Percentiles rank a stretch among this genome's conserved stretches.
phyloP scores from a whole-genome alignment of 2,329 filamentous ascomycete species.

The Pyrenochaeta sp. region DNA sequence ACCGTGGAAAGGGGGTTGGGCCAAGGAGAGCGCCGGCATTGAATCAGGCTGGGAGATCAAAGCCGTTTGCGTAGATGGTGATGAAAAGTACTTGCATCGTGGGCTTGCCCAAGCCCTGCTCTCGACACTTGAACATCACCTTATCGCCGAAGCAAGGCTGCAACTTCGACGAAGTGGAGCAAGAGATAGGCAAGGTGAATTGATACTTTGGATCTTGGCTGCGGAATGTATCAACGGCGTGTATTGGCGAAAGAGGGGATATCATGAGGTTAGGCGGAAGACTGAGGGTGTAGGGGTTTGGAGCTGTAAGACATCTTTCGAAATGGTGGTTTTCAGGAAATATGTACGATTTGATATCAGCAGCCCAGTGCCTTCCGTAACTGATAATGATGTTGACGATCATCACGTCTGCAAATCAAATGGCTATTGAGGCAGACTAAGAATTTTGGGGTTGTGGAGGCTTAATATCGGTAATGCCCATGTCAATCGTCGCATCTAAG shows the following conservation, averaged over 20 bases:
- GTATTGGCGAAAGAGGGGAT: constrained; percentile 40
- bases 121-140: constrained; percentile 14
- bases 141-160: constrained; percentile 8
- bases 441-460: too few species aligned
- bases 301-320: constrained; percentile 31
- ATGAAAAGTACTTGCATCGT: constrained; percentile 20
- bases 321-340: constrained; percentile 31
- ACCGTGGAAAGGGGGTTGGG: constrained; percentile 35
- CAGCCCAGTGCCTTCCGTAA: too few species aligned
- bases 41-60: constrained; percentile 42
- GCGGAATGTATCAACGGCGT: constrained; percentile 34
- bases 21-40: constrained; percentile 15
- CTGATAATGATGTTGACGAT: too few species aligned
- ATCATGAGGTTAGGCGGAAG: constrained; percentile 22
- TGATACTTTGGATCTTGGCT: constrained; percentile 32
- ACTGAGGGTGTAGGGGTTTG: constrained; percentile 19
- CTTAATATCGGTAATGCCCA: too few species aligned
- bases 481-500: too few species aligned
- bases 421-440: too few species aligned
- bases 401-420: too few species aligned
- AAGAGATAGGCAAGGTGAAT: background rate
- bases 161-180: background rate
- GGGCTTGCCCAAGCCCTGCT: constrained; percentile 28
- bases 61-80: constrained; percentile 30
- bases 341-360: constrained; percentile 8